Conservation (phyloP, 192 early-diverging fungal species). For the Allomyces arbusculus region DNA sequence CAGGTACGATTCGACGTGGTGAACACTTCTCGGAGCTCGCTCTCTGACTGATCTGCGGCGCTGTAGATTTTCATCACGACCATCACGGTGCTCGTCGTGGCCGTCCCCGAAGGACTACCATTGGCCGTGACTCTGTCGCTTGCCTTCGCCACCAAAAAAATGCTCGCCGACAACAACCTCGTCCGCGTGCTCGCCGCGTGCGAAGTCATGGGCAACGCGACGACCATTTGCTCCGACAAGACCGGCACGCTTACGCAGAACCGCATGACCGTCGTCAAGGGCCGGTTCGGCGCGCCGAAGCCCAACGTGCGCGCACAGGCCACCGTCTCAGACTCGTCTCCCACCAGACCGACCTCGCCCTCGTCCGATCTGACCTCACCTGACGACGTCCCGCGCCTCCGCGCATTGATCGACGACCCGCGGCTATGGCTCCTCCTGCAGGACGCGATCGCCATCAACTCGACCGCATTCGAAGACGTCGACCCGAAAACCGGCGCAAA, state of each 20-base stretch:
- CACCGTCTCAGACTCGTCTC: too few species aligned
- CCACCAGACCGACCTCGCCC: too few species aligned
- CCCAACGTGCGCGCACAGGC: too few species aligned
- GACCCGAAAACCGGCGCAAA: not conserved
- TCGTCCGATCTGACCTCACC: not conserved
- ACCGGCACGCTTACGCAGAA: slow-evolving; percentile 93
- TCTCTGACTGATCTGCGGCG: slow-evolving; percentile 8
- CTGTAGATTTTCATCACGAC: slow-evolving; percentile 59
- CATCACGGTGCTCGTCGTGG: slow-evolving; percentile 89
- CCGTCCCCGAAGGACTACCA: slow-evolving; percentile 94
- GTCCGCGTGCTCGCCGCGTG: slow-evolving; percentile 89
- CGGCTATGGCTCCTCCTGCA: slow-evolving; percentile 19
- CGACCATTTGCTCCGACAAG: slow-evolving; percentile 96
- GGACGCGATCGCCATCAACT: slow-evolving; percentile 62
- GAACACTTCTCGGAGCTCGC: not conserved
- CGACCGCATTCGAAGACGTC: slow-evolving; percentile 39
- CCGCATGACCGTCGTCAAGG: slow-evolving; percentile 88
- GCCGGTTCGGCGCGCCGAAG: slow-evolving; percentile 34
- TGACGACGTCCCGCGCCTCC: not conserved
- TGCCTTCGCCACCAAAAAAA: slow-evolving; percentile 78
- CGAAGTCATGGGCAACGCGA: slow-evolving; percentile 98
- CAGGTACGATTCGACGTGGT: slow-evolving; percentile 1
- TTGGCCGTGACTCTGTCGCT: slow-evolving; percentile 90
- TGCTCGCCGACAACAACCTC: slow-evolving; percentile 95
- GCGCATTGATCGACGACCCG: not conserved